Evolutionary conservation across 2,329 filamentous ascomycete genomes (phyloP).

Genomic region (Fusarium albosuccineum): DNA sequence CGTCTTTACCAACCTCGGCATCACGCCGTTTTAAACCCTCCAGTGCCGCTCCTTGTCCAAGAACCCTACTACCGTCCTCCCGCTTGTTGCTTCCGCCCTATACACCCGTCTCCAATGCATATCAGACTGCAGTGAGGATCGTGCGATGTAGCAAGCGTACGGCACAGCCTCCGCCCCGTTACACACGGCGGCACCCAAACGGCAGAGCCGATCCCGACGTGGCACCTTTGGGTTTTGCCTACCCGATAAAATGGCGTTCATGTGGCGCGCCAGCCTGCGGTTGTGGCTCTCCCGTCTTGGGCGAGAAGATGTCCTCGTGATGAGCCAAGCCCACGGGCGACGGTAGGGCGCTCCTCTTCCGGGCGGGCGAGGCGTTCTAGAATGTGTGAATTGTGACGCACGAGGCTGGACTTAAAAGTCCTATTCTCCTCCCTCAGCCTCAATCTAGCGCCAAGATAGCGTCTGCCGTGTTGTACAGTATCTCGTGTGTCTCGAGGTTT

Average conservation of each 20-base stretch:
- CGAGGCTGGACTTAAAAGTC: background rate
- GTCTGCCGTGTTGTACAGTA: background rate
- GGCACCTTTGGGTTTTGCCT: slow-evolving; percentile 5
- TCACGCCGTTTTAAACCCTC: background rate
- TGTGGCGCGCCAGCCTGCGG: slow-evolving; percentile 18
- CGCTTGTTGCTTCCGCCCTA: slow-evolving; percentile 1
- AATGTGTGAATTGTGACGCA: background rate
- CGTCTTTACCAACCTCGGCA: background rate
- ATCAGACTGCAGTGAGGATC: background rate
- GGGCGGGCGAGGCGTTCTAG: slow-evolving; percentile 6
- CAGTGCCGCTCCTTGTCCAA: background rate
- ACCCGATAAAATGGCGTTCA: slow-evolving; percentile 17
- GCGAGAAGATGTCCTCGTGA: slow-evolving; percentile 3
- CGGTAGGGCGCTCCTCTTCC: background rate
- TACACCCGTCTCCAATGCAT: background rate
- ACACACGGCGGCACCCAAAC: slow-evolving; percentile 18
- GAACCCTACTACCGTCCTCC: background rate
- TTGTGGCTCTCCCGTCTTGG: background rate
- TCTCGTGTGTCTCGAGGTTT: background rate
- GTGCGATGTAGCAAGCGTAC: background rate
- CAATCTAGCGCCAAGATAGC: background rate
- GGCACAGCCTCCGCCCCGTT: slow-evolving; percentile 33
- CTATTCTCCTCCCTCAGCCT: no score
- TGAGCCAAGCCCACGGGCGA: background rate
- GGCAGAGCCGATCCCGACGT: background rate